phyloP scores from a whole-genome alignment of 1,284 basidiomycete species.

The Irpex rosettiformis region DNA sequence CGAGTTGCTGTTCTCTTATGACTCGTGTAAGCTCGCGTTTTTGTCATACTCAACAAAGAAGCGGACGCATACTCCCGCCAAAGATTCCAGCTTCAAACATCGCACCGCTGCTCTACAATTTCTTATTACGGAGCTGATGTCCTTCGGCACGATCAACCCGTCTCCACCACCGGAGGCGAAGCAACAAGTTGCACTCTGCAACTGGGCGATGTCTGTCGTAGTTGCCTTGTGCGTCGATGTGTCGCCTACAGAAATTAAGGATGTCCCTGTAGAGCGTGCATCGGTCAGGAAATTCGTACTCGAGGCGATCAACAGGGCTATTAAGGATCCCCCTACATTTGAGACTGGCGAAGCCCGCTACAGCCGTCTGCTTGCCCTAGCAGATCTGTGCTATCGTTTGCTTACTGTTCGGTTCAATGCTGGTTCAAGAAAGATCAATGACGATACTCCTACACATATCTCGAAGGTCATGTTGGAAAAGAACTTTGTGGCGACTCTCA shows the following conservation, averaged over 20 bases:
- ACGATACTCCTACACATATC: conserved; percentile 86
- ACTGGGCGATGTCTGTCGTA: conserved; percentile 90
- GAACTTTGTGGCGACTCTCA: conserved; percentile 89
- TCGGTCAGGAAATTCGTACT: conserved; percentile 87
- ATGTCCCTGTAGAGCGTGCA: conserved; percentile 75
- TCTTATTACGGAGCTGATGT: conserved; percentile 74
- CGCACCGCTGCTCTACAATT: conserved; percentile 71
- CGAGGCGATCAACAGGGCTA: conserved; percentile 82
- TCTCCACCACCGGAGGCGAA: conserved; percentile 52
- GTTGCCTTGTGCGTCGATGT: conserved; percentile 91
- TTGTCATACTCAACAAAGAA: conserved; percentile 77
- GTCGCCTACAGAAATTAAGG: conserved; percentile 67
- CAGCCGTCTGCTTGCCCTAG: conserved; percentile 84
- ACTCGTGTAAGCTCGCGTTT: conserved; percentile 87
- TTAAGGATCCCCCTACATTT: conserved; percentile 75
- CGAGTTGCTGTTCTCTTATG: conserved; percentile 92
- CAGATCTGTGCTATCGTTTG: conserved; percentile 87
- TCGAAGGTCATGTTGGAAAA: conserved; percentile 99
- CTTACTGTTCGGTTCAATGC: conserved; percentile 75
- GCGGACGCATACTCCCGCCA: conserved; percentile 55
- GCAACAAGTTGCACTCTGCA: conserved; percentile 64
- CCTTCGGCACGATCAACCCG: conserved; percentile 69
- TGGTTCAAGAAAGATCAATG: conserved; percentile 58
- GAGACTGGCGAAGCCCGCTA: conserved; percentile 80
- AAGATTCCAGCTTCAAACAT: conserved; percentile 54